Evolutionary conservation across 495 filamentous ascomycete species (phyloP).

Genomic region (Aspergillus saccharolyticus): DNA sequence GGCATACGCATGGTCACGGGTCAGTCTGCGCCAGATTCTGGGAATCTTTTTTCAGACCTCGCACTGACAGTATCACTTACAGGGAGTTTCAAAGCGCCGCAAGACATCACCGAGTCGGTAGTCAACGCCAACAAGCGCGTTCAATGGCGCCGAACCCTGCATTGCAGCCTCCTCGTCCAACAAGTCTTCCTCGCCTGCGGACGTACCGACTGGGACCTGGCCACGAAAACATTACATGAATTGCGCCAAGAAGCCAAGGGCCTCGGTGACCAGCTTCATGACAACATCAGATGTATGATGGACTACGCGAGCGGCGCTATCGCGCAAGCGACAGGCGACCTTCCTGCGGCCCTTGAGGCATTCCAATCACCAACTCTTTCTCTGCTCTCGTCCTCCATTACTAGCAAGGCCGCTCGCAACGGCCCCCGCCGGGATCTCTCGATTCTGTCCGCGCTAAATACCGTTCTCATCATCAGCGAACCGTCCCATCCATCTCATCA

Average conservation of each 20-base stretch:
- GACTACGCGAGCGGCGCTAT: conserved; percentile 73
- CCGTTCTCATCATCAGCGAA: conserved; percentile 73
- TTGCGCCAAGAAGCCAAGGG: conserved; percentile 34
- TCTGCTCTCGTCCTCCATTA: conserved; percentile 48
- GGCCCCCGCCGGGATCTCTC: conserved; percentile 65
- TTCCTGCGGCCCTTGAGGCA: conserved; percentile 57
- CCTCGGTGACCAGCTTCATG: conserved; percentile 34
- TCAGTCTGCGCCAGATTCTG: conserved; percentile 26
- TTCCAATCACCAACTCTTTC: conserved; percentile 49
- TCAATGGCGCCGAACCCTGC: conserved; percentile 49
- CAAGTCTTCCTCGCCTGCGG: conserved; percentile 54
- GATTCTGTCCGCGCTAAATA: conserved; percentile 76
- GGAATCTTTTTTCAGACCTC: conserved; percentile 6
- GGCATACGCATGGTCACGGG: conserved; percentile 56
- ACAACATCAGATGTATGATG: conserved; percentile 41
- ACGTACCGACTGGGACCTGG: conserved; percentile 59
- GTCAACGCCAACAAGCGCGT: conserved; percentile 38
- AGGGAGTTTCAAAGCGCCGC: conserved; percentile 39
- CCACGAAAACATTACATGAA: conserved; percentile 39
- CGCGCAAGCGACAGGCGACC: conserved; percentile 70
- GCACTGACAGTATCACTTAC: neutral
- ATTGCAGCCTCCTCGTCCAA: conserved; percentile 55
- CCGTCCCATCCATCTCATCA: conserved; percentile 47
- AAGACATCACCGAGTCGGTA: conserved; percentile 45
- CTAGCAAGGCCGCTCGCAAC: conserved; percentile 37